Conservation (phyloP, 176 grass and related monocot species). For the Triticum dicoccoides region DNA sequence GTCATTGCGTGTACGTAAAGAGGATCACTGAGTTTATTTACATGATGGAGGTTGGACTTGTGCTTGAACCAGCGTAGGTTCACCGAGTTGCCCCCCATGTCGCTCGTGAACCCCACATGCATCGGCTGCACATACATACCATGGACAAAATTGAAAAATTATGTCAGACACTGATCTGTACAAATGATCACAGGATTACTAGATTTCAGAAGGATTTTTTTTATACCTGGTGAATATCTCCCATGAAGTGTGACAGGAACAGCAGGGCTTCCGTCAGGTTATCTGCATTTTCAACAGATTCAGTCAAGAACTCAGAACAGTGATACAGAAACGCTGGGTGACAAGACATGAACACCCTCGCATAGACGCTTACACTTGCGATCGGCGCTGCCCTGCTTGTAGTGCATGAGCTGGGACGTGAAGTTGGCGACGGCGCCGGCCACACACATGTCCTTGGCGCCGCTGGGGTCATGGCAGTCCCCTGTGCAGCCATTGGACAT, state of each 20-base stretch:
- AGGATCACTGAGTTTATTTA: slow-evolving; percentile 17
- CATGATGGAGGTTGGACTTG: slow-evolving; percentile 84
- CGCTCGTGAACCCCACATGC: slow-evolving; percentile 86
- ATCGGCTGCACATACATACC: slow-evolving; percentile 54
- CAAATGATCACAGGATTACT: not conserved
- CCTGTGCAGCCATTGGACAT: slow-evolving; percentile 22
- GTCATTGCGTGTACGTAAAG: no score
- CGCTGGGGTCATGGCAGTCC: slow-evolving; percentile 67
- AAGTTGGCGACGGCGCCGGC: slow-evolving; percentile 87
- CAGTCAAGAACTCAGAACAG: not conserved
- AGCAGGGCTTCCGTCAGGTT: slow-evolving; percentile 83
- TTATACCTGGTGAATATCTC: slow-evolving; percentile 80
- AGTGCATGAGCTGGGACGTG: slow-evolving; percentile 76
- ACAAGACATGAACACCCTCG: not conserved
- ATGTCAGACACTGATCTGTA: not conserved
- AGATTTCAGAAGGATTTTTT: not conserved
- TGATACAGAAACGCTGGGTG: not conserved
- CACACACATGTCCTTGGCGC: slow-evolving; percentile 66
- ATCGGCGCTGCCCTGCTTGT: slow-evolving; percentile 68
- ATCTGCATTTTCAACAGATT: slow-evolving; percentile 34
- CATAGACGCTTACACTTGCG: slow-evolving; percentile 48
- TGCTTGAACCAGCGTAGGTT: slow-evolving; percentile 71
- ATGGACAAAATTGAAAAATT: no score
- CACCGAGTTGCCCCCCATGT: slow-evolving; percentile 75
- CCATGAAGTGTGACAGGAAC: slow-evolving; percentile 93